A percentile compares a stretch with the other conserved stretches of the same genome.
These are phyloP conservation scores for Ustilago shanxiensis DNA, from an alignment of 1,284 basidiomycete species.

Conservation along the genomic window DNA sequence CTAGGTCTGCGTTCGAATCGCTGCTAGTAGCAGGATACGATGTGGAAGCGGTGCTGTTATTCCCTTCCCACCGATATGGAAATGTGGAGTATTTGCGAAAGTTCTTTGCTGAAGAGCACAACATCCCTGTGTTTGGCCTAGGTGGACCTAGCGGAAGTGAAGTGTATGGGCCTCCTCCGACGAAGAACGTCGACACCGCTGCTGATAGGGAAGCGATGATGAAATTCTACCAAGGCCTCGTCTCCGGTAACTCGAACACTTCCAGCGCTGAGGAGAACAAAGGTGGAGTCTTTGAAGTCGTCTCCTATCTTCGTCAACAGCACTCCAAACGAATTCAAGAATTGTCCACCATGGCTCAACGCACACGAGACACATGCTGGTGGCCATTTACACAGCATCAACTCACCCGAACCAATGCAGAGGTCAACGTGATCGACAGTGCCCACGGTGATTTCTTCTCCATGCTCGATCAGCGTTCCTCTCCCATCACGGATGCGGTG, in stretches of 20 bases:
- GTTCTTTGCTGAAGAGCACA: slow-evolving; percentile 79
- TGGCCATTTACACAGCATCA: slow-evolving; percentile 97
- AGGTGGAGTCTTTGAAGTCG: slow-evolving; percentile 73
- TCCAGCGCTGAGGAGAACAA: slow-evolving; percentile 13
- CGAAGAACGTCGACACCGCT: slow-evolving; percentile 72
- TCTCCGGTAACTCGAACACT: slow-evolving; percentile 47
- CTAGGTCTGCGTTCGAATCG: slow-evolving; percentile 92
- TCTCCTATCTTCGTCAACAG: slow-evolving; percentile 77
- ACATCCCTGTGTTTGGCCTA: slow-evolving; percentile 73
- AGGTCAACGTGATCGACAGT: slow-evolving; percentile 81
- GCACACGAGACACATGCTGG: slow-evolving; percentile 86
- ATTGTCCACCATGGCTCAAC: slow-evolving; percentile 81
- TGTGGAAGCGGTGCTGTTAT: slow-evolving; percentile 87
- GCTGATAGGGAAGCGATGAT: slow-evolving; percentile 77
- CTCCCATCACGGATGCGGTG: neutral
- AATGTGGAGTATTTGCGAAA: slow-evolving; percentile 85
- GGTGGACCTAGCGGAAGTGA: slow-evolving; percentile 41
- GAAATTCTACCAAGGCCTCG: slow-evolving; percentile 77
- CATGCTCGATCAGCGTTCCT: slow-evolving; percentile 66
- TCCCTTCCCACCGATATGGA: slow-evolving; percentile 75
- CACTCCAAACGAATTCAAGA: slow-evolving; percentile 79
- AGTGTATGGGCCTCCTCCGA: slow-evolving; percentile 60
- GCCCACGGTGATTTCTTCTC: slow-evolving; percentile 85
- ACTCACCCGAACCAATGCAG: slow-evolving; percentile 47
- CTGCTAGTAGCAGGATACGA: slow-evolving; percentile 89